Evolutionary conservation across 345 rosid genomes (phyloP).

Genomic region (Citrus sinensis): DVS_A1.0 CM039163.1:46754001-46754500

Average conservation of each 20-base stretch:
- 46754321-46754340: conserved; percentile 85
- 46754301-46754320: conserved; percentile 87
- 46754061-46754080: neutral
- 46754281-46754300: conserved; percentile 76
- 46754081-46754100: neutral
- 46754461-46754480: neutral
- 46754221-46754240: conserved; percentile 54
- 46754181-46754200: conserved; percentile 67
- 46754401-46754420: neutral
- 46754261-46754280: conserved; percentile 71
- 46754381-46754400: neutral
- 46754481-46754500: neutral
- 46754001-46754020: neutral
- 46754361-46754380: neutral
- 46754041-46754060: conserved; percentile 8
- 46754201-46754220: conserved; percentile 83
- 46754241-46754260: conserved; percentile 68
- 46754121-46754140: neutral
- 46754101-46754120: neutral
- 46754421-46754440: neutral
- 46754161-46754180: conserved; percentile 20
- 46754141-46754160: neutral
- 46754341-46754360: neutral
- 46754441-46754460: neutral
- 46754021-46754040: neutral